phyloP scores from a whole-genome alignment of 1,139 yeast species.

The Nadsonia starkeyi-henricii region DNA sequence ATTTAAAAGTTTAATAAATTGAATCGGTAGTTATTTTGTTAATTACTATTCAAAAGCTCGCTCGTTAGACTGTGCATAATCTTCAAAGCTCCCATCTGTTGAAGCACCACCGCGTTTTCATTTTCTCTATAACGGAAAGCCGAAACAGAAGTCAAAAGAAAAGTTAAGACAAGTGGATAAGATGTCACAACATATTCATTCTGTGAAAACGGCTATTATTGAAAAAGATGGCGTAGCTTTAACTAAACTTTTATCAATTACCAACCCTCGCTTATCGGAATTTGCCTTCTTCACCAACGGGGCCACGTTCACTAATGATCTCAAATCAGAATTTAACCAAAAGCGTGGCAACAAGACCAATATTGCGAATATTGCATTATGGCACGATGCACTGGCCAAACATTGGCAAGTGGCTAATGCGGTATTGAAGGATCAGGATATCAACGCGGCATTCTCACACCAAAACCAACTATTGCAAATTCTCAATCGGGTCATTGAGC shows the following conservation, averaged over 20 bases:
- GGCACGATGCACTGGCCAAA: conserved; percentile 17
- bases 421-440: conserved; percentile 14
- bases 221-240: conserved; percentile 15
- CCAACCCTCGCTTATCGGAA: conserved; percentile 11
- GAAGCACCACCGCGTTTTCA: no score
- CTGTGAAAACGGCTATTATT: conserved; percentile 8
- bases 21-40: no score
- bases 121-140: no score
- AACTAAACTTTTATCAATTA: conserved; percentile 15
- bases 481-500: neutral
- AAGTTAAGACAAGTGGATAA: neutral
- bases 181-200: neutral
- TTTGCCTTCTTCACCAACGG: conserved; percentile 14
- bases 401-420: conserved; percentile 19
- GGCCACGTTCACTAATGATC: conserved; percentile 12
- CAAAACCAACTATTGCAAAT: conserved; percentile 15
- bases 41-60: no score
- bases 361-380: conserved; percentile 6
- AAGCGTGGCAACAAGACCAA: neutral
- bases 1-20: no score
- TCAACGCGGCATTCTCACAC: conserved; percentile 17
- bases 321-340: conserved; percentile 9
- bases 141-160: neutral
- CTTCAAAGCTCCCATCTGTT: no score
- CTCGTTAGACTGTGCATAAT: no score